Base-by-base conservation (phyloP, 192 early-diverging fungal genomes). In the Backusella psychrophila region DNA sequence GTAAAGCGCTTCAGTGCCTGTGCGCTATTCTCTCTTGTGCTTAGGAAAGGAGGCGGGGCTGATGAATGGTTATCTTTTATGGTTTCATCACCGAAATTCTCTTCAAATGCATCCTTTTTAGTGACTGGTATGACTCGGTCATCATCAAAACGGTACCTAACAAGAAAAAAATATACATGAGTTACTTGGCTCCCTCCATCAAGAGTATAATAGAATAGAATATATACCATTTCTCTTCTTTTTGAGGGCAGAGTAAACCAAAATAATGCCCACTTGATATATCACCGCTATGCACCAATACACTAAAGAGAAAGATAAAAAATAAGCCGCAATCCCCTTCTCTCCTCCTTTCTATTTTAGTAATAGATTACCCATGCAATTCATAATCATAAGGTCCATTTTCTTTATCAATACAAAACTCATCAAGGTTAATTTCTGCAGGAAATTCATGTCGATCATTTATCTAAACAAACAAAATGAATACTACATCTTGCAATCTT, bases 381-480 rank as follows among this genome's bases (percentile, higher is more conserved):
- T 86, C 80, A 84, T 99, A 99, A 41, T 88, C 88, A 81, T 94
- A 92, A 29, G 89, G 75, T 53, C 85, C 85, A 39, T 86, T 78
- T 74, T 84, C 88, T 75, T 91, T 89, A 12, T 90, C 86, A 2
- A 85, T 85, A 49, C 98, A 85, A 85, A 94, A 99, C 33, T 92
- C 89, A 35, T 89, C 90, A 39, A 99, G 82, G 74, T 98, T 95
- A 73, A 99, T 93, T 59, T 91, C 87, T 38, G 85, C 53, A 23
- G 96, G 95, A 83, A 97, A 99, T 82, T 98, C 98, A 77, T 96
- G 91, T 21, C 98, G 90, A 83, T 97, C 96, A 87, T 98, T 98
- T 82, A 96, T 97, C 88, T 90, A 72, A 34, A 35, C 17, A 38
- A 41, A 21, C 34, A 35, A 23, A 33, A 19, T 15, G 66, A 67